These are phyloP conservation scores for Astraeus odoratus DNA, from an alignment of 768 basidiomycete genomes.

Conservation along the genomic window DNA sequence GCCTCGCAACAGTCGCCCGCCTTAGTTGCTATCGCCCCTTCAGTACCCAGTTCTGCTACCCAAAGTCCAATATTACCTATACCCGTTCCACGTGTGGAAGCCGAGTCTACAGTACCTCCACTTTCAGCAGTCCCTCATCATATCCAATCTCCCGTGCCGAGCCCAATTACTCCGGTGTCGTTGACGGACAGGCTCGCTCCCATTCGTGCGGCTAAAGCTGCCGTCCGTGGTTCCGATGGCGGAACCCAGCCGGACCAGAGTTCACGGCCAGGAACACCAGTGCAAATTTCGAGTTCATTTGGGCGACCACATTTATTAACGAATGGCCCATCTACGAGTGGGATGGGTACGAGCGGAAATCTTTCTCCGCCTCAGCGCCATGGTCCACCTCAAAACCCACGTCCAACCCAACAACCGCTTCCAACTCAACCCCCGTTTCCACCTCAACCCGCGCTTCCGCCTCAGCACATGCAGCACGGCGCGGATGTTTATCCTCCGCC, in stretches of 20 bases:
- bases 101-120: constrained; percentile 12
- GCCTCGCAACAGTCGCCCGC: not conserved
- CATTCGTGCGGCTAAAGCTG: constrained; percentile 27
- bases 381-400: not conserved
- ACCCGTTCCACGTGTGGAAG: constrained; percentile 5
- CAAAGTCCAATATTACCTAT: too few relatives aligned
- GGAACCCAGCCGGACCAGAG: not conserved
- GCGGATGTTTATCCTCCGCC: too few relatives aligned
- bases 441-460: not conserved
- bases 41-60: not conserved
- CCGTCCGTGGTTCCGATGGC: constrained; percentile 5
- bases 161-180: constrained; percentile 4
- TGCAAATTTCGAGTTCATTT: not conserved
- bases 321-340: not conserved
- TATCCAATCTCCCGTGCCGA: constrained; percentile 3
- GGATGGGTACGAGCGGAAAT: not conserved
- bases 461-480: too few relatives aligned
- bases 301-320: not conserved
- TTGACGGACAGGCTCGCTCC: constrained; percentile 24
- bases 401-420: not conserved
- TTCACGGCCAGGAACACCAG: not conserved
- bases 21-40: not conserved
- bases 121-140: not conserved
- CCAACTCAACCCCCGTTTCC: not conserved
- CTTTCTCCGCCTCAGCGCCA: not conserved